Percentiles rank a stretch among this genome's conserved stretches.
phyloP scores from a whole-genome alignment of 208 protist genomes.

The Trypanosoma cruzi region DNA sequence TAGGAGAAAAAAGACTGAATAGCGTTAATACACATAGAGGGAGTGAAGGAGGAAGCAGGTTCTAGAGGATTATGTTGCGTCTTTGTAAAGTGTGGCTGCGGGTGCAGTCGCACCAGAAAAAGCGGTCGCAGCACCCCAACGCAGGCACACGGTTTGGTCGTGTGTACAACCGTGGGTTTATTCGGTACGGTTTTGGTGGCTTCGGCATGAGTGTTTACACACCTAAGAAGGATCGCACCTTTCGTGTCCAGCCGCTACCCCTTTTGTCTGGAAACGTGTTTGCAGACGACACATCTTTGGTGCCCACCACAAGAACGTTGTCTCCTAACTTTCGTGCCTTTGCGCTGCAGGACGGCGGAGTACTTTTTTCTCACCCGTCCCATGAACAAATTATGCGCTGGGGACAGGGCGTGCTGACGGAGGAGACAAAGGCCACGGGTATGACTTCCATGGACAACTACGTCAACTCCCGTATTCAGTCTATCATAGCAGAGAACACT shows the following conservation, averaged over 20 bases:
- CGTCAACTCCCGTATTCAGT: slow-evolving; percentile 84
- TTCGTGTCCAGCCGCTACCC: slow-evolving; percentile 40
- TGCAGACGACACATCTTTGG: slow-evolving; percentile 48
- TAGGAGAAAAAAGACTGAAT: no score
- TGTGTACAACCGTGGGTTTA: slow-evolving; percentile 87
- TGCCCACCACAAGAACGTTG: slow-evolving; percentile 66
- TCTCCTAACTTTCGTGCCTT: slow-evolving; percentile 87
- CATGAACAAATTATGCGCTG: slow-evolving; percentile 84
- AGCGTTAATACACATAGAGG: not conserved
- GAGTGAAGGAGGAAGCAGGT: not conserved
- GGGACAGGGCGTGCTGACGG: slow-evolving; percentile 66
- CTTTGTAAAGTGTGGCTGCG: slow-evolving; percentile 45
- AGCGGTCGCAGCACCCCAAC: slow-evolving; percentile 79
- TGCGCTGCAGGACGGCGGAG: slow-evolving; percentile 77
- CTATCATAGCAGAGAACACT: slow-evolving; percentile 91
- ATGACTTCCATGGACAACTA: slow-evolving; percentile 80
- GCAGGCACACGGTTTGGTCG: slow-evolving; percentile 88
- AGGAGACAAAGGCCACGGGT: slow-evolving; percentile 60
- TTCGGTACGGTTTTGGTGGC: slow-evolving; percentile 88
- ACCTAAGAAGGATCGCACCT: slow-evolving; percentile 80
- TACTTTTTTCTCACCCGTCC: slow-evolving; percentile 81
- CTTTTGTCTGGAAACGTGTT: slow-evolving; percentile 23
- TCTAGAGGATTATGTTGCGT: slow-evolving; percentile 55
- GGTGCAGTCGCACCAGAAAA: slow-evolving; percentile 88
- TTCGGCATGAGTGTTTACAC: slow-evolving; percentile 92